Percentiles rank a stretch among this genome's conserved stretches.
Evolutionary conservation across 495 filamentous ascomycete genomes (phyloP).

Genomic region (Daldinia decipiens): DNA sequence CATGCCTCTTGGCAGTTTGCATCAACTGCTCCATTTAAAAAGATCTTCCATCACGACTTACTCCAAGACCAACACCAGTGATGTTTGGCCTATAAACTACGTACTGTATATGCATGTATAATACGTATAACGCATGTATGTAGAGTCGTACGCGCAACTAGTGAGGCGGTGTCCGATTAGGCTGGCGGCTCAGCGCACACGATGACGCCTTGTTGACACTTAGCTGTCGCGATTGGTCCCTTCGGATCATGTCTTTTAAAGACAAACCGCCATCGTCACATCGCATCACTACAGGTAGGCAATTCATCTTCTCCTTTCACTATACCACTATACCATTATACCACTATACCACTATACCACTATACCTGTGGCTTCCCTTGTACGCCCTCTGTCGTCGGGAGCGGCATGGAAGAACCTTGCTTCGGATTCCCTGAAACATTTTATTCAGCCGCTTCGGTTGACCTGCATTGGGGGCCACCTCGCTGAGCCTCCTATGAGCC

Average conservation of each 20-base stretch:
- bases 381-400: conserved; percentile 25
- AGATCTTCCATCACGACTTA: conserved; percentile 7
- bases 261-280: conserved; percentile 21
- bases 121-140: background rate
- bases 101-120: background rate
- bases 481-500: conserved; percentile 50
- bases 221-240: conserved; percentile 23
- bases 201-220: conserved; percentile 28
- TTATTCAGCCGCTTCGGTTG: conserved; percentile 48
- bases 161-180: conserved; percentile 37
- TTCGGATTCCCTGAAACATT: conserved; percentile 41
- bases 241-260: conserved; percentile 29
- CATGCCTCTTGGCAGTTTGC: conserved; percentile 31
- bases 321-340: too few species aligned
- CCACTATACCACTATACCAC: too few species aligned
- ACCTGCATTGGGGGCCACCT: conserved; percentile 43
- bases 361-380: conserved; percentile 12
- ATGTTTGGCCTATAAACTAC: background rate
- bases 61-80: conserved; percentile 8
- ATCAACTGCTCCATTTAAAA: conserved; percentile 19
- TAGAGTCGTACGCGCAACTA: conserved; percentile 33
- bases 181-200: conserved; percentile 39
- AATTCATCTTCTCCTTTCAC: conserved; percentile 10
- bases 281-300: conserved; percentile 1
- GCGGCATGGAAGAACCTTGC: conserved; percentile 39